A percentile compares a stretch with the other conserved stretches of the same genome.
phyloP scores from a whole-genome alignment of 1,284 basidiomycete genomes.

The Chondrostereum purpureum region DNA sequence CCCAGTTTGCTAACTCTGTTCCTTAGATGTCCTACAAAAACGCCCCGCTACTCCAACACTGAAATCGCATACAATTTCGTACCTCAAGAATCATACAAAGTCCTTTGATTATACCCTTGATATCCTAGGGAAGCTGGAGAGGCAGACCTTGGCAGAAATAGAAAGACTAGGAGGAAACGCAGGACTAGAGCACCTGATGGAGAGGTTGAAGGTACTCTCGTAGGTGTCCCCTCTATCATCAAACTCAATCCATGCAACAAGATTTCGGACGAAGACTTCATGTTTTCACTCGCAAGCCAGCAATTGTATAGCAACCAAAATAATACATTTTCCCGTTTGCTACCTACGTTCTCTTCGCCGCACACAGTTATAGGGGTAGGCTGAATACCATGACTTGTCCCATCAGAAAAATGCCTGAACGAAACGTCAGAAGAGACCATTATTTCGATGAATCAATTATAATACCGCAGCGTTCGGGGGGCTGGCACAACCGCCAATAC shows the following conservation, averaged over 20 bases:
- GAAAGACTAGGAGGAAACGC: conserved; percentile 44
- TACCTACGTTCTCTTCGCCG: too few species aligned
- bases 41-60: conserved; percentile 74
- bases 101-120: conserved; percentile 66
- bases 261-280: too few species aligned
- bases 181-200: conserved; percentile 38
- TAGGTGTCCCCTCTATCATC: too few species aligned
- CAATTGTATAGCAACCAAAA: too few species aligned
- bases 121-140: conserved; percentile 49
- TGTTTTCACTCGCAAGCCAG: too few species aligned
- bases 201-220: conserved; percentile 24
- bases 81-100: conserved; percentile 61
- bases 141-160: conserved; percentile 36
- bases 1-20: background rate
- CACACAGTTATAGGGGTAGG: too few species aligned
- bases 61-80: conserved; percentile 75
- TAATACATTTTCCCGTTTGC: too few species aligned
- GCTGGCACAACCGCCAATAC: conserved; percentile 60
- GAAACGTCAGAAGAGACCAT: background rate
- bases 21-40: conserved; percentile 81
- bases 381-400: too few species aligned
- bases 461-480: conserved; percentile 66
- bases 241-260: too few species aligned
- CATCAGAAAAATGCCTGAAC: too few species aligned
- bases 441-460: conserved; percentile 7